Base-by-base conservation (phyloP, 371 early-diverging fungal genomes). In the Dinochytrium kinnereticum region DNA sequence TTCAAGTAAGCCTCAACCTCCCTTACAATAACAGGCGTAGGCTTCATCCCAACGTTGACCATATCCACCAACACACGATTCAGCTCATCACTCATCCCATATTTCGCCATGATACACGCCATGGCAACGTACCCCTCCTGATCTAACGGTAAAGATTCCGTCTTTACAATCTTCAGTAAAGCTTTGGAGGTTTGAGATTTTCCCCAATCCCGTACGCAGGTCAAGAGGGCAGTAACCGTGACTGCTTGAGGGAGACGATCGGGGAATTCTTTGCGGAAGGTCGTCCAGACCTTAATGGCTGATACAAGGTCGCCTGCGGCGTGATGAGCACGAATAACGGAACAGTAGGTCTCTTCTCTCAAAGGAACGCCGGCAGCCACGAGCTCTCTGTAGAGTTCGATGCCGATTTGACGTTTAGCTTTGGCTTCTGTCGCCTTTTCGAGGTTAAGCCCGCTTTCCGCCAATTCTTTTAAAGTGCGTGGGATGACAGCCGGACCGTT, bases 331-430 rank as follows among this genome's bases (percentile, higher is more conserved):
- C 59, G 21, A 13, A 77, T 77, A 21, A 77, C 68, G 33, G 36
- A 44, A 36, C n/a, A 1, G 53, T 59, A 77, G 0, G 70, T 72
- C 30, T 68, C 44, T 37, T 68, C 70, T 31, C 24, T 15, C n/a
- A 69, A 69, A 17, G 30, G 28, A 53, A 72, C 65, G 1, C 37
- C 65, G 17, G 73, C 73, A 7, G 73, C 69, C 33, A 73, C 51
- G 38, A 77, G 59, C 40, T 77, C 77, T 40, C 64, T 51, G 59
- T 77, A 77, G 28, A 77, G n/a, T 69, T 72, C 73, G 13, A 69
- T 39, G 7, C 57, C 77, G 1, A 72, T 26, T 28, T 38, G n/a
- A 10, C 77, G 77, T 50, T 72, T 71, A 7, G 68, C 21, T 53
- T 49, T 28, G 24, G 72, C 67, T 33, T 76, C 77, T 21, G 21